Conservation (phyloP, 306 rosid species). For the Arachis hypogaea region DNA sequence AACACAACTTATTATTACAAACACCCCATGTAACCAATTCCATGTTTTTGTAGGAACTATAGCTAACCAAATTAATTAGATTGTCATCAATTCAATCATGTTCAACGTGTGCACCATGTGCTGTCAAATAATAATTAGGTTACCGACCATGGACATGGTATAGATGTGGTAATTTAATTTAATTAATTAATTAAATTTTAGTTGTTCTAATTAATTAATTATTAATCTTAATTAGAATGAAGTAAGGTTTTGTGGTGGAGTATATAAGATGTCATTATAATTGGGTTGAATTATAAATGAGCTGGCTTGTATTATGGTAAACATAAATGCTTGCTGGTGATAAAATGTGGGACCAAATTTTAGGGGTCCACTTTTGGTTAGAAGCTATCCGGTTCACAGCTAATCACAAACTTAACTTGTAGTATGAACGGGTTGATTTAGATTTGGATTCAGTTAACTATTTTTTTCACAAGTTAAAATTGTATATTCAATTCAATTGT, state of each 20-base stretch:
- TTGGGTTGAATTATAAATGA: conserved; percentile 33
- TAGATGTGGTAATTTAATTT: not conserved
- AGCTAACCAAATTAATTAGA: conserved; percentile 8
- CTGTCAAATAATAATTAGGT: conserved; percentile 32
- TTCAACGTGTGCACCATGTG: conserved; percentile 36
- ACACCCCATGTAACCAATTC: conserved; percentile 3
- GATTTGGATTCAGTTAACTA: too few species aligned
- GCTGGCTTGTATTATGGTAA: conserved; percentile 46
- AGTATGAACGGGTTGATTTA: too few species aligned
- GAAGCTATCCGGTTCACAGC: conserved; percentile 34
- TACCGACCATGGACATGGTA: conserved; percentile 28
- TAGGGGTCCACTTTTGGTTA: conserved; percentile 29
- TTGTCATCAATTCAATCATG: conserved; percentile 27
- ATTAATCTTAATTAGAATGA: too few species aligned
- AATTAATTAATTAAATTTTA: not conserved
- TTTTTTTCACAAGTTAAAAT: too few species aligned
- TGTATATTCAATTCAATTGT: too few species aligned
- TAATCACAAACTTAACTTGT: conserved; percentile 37
- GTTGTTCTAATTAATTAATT: too few species aligned
- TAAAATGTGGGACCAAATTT: conserved; percentile 27
- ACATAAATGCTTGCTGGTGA: conserved; percentile 13
- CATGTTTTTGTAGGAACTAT: not conserved
- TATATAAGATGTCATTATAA: conserved; percentile 11
- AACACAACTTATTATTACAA: not conserved
- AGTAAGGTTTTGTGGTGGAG: conserved; percentile 11